These are phyloP conservation scores for Panicum hallii DNA, from an alignment of 202 grass and related monocot genomes.

Conservation along the genomic window DNA sequence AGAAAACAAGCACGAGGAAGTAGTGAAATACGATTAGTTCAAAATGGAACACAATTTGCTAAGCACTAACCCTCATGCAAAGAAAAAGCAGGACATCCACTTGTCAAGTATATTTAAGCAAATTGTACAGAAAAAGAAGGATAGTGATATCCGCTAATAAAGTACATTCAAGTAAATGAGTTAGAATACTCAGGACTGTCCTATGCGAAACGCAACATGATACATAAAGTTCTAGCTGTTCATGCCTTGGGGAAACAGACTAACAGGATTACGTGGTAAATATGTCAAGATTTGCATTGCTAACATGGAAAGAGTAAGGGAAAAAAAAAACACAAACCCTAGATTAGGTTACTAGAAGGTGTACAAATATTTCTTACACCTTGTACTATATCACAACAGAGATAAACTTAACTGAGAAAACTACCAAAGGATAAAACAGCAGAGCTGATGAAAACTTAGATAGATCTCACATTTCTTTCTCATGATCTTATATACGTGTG, in stretches of 20 bases:
- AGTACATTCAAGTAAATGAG: background rate
- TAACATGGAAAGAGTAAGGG: background rate
- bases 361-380: background rate
- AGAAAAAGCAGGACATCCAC: constrained; percentile 27
- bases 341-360: constrained; percentile 2
- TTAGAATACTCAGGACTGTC: background rate
- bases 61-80: background rate
- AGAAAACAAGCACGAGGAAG: constrained; percentile 17
- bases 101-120: constrained; percentile 24
- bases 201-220: background rate
- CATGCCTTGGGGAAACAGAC: background rate
- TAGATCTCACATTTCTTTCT: background rate
- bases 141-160: constrained; percentile 16
- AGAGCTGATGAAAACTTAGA: constrained; percentile 30
- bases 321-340: background rate
- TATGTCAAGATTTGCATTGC: constrained; percentile 16
- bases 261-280: constrained; percentile 24
- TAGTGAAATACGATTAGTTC: constrained; percentile 15
- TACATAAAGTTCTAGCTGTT: constrained; percentile 26
- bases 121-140: background rate
- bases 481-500: background rate
- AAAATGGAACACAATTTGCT: constrained; percentile 31
- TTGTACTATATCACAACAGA: constrained; percentile 12
- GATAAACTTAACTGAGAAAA: constrained; percentile 20
- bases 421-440: constrained; percentile 5